Evolutionary conservation across 2,329 filamentous ascomycete species (phyloP).

Genomic region (Myriosclerotinia curreyana): DNA sequence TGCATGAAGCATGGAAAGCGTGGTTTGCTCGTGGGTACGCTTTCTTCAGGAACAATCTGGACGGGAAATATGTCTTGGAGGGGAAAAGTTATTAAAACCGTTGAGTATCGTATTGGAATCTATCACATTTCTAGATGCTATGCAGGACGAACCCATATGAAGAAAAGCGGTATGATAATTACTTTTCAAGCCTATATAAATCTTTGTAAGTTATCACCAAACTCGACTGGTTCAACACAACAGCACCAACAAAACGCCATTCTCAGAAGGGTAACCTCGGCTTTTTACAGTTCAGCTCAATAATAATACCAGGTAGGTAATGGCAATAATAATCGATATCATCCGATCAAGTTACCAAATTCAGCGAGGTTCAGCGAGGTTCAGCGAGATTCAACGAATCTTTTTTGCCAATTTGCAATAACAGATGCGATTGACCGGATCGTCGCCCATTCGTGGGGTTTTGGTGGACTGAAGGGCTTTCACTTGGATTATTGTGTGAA

Average conservation of each 20-base stretch:
- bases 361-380: constrained; percentile 1
- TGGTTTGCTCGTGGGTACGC: constrained; percentile 21
- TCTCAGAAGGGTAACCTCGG: constrained; percentile 1
- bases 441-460: constrained; percentile 22
- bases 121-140: constrained; percentile 9
- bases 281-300: constrained; percentile 17
- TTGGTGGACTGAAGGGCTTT: constrained; percentile 14
- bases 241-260: background rate
- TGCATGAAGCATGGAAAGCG: constrained; percentile 22
- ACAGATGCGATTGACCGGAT: constrained; percentile 17
- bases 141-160: constrained; percentile 10
- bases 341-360: constrained; percentile 8
- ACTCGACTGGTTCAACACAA: background rate
- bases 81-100: constrained; percentile 17
- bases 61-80: constrained; percentile 20
- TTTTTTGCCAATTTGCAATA: constrained; percentile 9
- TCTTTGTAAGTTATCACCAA: background rate
- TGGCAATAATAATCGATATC: constrained; percentile 9
- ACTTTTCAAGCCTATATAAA: background rate
- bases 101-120: constrained; percentile 16
- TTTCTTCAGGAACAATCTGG: constrained; percentile 14
- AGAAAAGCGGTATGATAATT: constrained; percentile 7
- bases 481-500: background rate
- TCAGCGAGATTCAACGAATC: constrained; percentile 12
- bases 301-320: constrained; percentile 1